Base-by-base conservation (phyloP, 1,139 yeast species). In the Wickerhamiella infanticola region DNA sequence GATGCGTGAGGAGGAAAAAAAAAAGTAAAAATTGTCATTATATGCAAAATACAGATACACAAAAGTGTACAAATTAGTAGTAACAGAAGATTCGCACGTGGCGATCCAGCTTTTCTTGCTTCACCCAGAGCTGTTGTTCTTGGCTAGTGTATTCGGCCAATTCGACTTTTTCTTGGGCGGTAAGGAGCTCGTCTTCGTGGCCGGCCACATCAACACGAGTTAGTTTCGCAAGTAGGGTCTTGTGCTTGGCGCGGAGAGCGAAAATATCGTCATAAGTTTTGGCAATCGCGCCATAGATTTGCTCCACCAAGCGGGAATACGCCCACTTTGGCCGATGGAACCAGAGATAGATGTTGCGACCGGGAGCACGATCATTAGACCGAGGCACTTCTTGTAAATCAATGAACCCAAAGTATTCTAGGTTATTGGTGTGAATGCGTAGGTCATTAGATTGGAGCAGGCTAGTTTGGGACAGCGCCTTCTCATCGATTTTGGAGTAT, bases 141-240 rank as follows among this genome's bases (percentile, higher is more conserved):
- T 50, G 46, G 18, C 45, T 40, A 24, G 59, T 47, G 52, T 83
- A 70, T 53, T 69, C 68, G 49, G 75, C 75, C 55, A 86, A 68
- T 51, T 82, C 88, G 50, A 75, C 72, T 53, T 83, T 68, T 61
- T 90, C 98, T 44, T 80, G 74, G 9, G 80, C 79, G 43, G 86
- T 67, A 45, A 90, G 66, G 50, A 81, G 70, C 55, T 81, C 84
- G 35, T 74, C 75, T 60, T 85, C 95, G 52, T 75, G 75, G 1
- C 93, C 94, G 58, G 76, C 77, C 33, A 90, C 96, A 60, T 90
- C 97, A 50, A 82, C 94, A 62, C 97, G 74, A 51, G 80, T 81
- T 49, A 88, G 77, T 60, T 88, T 88, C 24, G 79, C 79, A 48
- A 88, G 67, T 48, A 90, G 69, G 11, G 81, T 77, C 42, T 73